Percentiles rank a stretch among this genome's conserved stretches.
These are phyloP conservation scores for Chlamydomonas applanata DNA, from an alignment of 139 green algal genomes.

Conservation along the genomic window DNA sequence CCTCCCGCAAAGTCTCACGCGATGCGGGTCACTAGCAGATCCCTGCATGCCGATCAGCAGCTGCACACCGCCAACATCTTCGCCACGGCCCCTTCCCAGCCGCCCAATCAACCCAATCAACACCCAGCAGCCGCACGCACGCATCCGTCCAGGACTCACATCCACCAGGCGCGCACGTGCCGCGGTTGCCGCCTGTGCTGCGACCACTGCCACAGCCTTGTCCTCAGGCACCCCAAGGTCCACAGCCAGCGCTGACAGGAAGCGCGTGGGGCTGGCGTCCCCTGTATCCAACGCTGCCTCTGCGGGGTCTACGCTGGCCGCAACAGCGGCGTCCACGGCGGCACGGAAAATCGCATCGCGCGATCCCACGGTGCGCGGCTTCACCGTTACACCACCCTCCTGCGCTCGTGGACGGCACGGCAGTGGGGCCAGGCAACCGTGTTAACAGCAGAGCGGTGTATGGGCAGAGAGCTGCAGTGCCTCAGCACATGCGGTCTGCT, in stretches of 20 bases:
- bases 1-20: too few relatives aligned
- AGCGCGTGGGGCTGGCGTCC: conserved; percentile 12
- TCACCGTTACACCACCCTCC: conserved; percentile 40
- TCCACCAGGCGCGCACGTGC: conserved; percentile 38
- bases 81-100: too few relatives aligned
- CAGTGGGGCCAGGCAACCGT: too few relatives aligned
- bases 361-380: conserved; percentile 38
- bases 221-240: conserved; percentile 35
- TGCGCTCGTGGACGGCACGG: too few relatives aligned
- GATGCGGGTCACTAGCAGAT: too few relatives aligned
- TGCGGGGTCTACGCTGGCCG: conserved; percentile 8
- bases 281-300: conserved; percentile 15
- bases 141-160: too few relatives aligned
- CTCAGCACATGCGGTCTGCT: too few relatives aligned
- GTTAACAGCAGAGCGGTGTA: too few relatives aligned
- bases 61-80: too few relatives aligned
- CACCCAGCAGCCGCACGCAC: neutral
- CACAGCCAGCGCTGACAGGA: conserved; percentile 26
- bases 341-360: conserved; percentile 45
- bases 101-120: neutral
- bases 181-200: conserved; percentile 19
- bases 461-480: too few relatives aligned
- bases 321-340: conserved; percentile 46
- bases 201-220: conserved; percentile 26
- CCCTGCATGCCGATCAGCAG: neutral